Evolutionary conservation across 345 rosid species (phyloP), one percentile per base, ranked within the genome.

Genomic region (Populus deltoides): DNA sequence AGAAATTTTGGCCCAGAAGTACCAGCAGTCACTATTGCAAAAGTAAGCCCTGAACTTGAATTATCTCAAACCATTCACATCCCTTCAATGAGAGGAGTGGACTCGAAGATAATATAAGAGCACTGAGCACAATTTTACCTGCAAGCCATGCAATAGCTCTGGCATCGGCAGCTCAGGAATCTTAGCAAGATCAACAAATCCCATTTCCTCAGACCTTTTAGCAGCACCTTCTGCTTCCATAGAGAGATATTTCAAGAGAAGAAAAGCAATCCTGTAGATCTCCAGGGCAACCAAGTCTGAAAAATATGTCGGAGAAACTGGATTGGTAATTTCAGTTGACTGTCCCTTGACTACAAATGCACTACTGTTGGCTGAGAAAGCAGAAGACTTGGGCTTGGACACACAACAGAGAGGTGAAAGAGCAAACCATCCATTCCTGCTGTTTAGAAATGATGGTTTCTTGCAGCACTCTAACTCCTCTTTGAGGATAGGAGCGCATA

Each of bases 161-260:
- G 94, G 98, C 94, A 93, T 91, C 41, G 99, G 98, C 71, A 96
- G 95, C 90, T 93, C 99, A 1, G 98, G 97, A 83, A 93, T 88
- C 83, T 86, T 89, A 79, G 94, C 88, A 83, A 93, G 91, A 89
- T 92, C 97, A 8, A 93, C 86, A 85, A 88, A 92, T 62, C 92
- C 97, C 83, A 92, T 87, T 77, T 92, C 97, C 77, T 91, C 97
- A 13, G 97, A 94, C 84, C 98, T 87, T 84, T 83, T 88, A 76
- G 93, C 91, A 70, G 92, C 93, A 82, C 92, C 90, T 82, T 91
- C 84, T 29, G 97, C 97, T 88, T 96, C 97, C 78, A 91, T 73
- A 86, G 93, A 93, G 35, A 93, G 92, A 83, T 89, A 96, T 66
- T 91, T 93, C 78, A 96, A 78, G 41, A 92, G 77, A 68, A 91